phyloP scores from a whole-genome alignment of 371 early-diverging fungal genomes.

The Apophysomyces trapeziformis region DNA sequence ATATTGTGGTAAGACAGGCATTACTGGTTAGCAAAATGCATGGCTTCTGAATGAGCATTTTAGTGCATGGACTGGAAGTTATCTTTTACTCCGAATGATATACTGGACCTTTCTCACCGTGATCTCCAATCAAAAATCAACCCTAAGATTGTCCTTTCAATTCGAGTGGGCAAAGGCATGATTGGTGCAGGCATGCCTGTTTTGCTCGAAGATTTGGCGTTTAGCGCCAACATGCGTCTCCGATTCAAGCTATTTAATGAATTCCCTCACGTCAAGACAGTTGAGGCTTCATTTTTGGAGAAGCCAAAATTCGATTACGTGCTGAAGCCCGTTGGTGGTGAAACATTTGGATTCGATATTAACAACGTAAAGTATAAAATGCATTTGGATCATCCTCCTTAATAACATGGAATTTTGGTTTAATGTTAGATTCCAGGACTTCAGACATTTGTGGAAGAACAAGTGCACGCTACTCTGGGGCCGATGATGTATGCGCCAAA shows the following conservation, averaged over 20 bases:
- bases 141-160: slow-evolving; percentile 90
- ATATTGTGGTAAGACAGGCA: slow-evolving; percentile 65
- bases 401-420: no score
- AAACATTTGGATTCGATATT: slow-evolving; percentile 82
- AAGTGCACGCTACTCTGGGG: slow-evolving; percentile 66
- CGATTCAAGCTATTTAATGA: slow-evolving; percentile 78
- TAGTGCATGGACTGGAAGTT: slow-evolving; percentile 71
- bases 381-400: no score
- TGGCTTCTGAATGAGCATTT: not conserved
- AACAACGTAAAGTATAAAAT: slow-evolving; percentile 50
- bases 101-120: slow-evolving; percentile 63
- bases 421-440: slow-evolving; percentile 71
- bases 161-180: slow-evolving; percentile 87
- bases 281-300: slow-evolving; percentile 85
- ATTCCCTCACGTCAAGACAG: slow-evolving; percentile 86
- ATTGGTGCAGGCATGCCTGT: slow-evolving; percentile 91
- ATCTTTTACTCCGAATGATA: slow-evolving; percentile 81
- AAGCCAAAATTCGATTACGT: slow-evolving; percentile 89
- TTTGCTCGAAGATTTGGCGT: slow-evolving; percentile 88
- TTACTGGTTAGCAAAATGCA: not conserved
- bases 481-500: slow-evolving; percentile 90
- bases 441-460: slow-evolving; percentile 73
- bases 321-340: slow-evolving; percentile 88
- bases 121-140: slow-evolving; percentile 70
- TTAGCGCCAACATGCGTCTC: slow-evolving; percentile 78